A percentile compares a stretch with the other conserved stretches of the same genome.
These are phyloP conservation scores for Aquilaria agallochum DNA, from an alignment of 441 rosid species.

Conservation along the genomic window DNA sequence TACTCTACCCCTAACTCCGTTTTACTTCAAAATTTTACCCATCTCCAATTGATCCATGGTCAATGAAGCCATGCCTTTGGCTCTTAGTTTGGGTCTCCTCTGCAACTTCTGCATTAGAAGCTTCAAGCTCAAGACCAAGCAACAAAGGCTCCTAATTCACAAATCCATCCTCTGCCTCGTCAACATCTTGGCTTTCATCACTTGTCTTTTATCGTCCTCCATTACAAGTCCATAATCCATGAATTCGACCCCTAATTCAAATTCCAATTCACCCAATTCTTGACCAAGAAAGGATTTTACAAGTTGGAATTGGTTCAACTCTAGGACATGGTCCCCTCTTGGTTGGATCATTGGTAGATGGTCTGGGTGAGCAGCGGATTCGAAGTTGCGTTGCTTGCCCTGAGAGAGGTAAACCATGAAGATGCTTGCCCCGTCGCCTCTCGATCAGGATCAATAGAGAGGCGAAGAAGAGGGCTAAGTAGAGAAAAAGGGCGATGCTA, in stretches of 20 bases:
- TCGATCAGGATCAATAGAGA: too few species aligned
- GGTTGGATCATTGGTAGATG: constrained; percentile 87
- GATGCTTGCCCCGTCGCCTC: too few species aligned
- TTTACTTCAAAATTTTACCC: too few species aligned
- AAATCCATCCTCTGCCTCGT: constrained; percentile 78
- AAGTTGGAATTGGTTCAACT: constrained; percentile 99
- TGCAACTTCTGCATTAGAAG: constrained; percentile 36
- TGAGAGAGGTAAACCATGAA: too few species aligned
- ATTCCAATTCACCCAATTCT: constrained; percentile 83
- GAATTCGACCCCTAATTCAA: constrained; percentile 98
- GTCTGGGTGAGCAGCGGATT: too few species aligned
- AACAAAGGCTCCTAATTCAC: constrained; percentile 86
- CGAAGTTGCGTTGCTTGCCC: too few species aligned
- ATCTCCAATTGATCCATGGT: constrained; percentile 16
- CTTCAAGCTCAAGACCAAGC: constrained; percentile 79
- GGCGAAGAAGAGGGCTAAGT: too few species aligned
- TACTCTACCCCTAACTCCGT: too few species aligned
- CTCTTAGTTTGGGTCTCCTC: constrained; percentile 47
- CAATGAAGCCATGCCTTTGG: constrained; percentile 21
- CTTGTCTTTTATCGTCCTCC: constrained; percentile 89
- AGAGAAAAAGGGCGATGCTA: too few species aligned
- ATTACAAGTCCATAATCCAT: constrained; percentile 98
- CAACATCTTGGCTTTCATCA: constrained; percentile 77
- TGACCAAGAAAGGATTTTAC: constrained; percentile 84
- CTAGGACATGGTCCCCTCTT: constrained; percentile 93